phyloP scores from a whole-genome alignment of 345 rosid species.

The Eucalyptus curtisii region DNA sequence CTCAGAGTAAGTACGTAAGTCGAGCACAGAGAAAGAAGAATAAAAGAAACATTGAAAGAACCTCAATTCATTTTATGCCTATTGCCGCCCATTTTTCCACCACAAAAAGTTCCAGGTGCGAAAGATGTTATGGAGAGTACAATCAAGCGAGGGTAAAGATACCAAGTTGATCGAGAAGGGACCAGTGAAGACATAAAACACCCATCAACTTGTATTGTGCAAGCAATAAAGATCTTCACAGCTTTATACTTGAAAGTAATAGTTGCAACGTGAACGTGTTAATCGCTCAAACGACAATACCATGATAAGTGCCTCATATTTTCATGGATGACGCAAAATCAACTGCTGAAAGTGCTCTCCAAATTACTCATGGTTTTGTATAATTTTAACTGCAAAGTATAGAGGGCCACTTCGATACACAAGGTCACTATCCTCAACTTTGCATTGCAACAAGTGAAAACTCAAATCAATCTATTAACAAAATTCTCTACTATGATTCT shows the following conservation, averaged over 20 bases:
- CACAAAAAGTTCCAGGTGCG: not conserved
- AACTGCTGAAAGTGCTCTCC: too few relatives aligned
- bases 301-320: not conserved
- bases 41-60: not conserved
- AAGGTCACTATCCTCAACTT: not conserved
- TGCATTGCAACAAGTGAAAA: too few relatives aligned
- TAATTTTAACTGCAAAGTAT: not conserved
- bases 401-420: not conserved
- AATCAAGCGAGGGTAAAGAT: not conserved
- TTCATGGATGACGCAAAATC: not conserved
- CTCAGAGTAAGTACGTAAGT: not conserved
- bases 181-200: not conserved
- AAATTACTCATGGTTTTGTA: too few relatives aligned
- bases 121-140: not conserved
- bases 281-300: not conserved
- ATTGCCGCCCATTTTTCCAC: not conserved
- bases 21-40: not conserved
- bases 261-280: not conserved
- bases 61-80: fast-evolving
- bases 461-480: too few relatives aligned
- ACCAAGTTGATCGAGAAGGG: fast-evolving
- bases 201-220: not conserved
- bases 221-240: not conserved
- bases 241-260: not conserved
- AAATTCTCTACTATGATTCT: not conserved